phyloP scores from a whole-genome alignment of 208 protist genomes.

The Blastocrithidia nonstop region DNA sequence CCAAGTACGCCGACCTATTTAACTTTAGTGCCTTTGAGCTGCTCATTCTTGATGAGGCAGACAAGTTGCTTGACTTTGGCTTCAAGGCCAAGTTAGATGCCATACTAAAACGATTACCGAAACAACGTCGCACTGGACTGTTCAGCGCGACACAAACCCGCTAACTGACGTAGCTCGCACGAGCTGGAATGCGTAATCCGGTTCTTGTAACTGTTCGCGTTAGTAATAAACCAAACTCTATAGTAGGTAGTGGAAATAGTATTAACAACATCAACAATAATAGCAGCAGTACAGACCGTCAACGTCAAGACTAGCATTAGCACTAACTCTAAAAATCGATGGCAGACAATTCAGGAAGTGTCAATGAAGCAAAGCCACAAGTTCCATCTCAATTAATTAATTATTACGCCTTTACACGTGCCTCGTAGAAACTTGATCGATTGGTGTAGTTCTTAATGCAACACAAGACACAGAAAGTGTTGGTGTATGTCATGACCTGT shows the following conservation, averaged over 20 bases:
- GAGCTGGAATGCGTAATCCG: conserved; percentile 83
- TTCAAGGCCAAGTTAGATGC: conserved; percentile 86
- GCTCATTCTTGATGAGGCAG: conserved; percentile 88
- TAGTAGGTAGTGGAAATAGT: no score
- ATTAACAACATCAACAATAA: no score
- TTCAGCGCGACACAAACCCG: conserved; percentile 89
- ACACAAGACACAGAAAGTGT: conserved; percentile 61
- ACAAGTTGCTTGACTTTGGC: conserved; percentile 86
- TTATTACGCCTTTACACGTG: conserved; percentile 62
- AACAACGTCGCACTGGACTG: conserved; percentile 84
- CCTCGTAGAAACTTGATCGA: conserved; percentile 79
- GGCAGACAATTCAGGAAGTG: no score
- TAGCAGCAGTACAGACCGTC: no score
- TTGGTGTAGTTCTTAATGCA: conserved; percentile 56
- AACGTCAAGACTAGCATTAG: no score
- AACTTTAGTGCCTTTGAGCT: conserved; percentile 75
- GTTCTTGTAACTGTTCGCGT: conserved; percentile 74
- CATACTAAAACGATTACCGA: conserved; percentile 77
- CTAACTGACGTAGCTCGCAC: conserved; percentile 76
- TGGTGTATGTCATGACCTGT: conserved; percentile 89
- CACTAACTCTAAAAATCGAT: no score
- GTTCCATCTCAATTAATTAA: conserved; percentile 79
- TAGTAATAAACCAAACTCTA: not conserved
- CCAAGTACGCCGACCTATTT: conserved; percentile 58
- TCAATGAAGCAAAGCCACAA: conserved; percentile 56